phyloP scores from a whole-genome alignment of 2,329 filamentous ascomycete species.

The Trichophaea hybrida region DNA sequence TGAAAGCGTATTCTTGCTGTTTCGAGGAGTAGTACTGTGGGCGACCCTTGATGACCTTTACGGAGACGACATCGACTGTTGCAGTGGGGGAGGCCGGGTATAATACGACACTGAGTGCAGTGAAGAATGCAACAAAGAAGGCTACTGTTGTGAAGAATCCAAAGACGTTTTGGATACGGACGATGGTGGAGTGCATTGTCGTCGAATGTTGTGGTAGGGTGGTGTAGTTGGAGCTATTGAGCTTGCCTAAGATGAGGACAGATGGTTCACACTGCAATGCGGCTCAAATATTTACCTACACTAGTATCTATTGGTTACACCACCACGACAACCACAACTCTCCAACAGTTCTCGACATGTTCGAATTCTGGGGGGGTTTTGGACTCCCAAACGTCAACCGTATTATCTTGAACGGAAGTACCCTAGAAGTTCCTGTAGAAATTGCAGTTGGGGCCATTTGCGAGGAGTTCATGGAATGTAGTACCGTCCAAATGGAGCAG shows the following conservation, averaged over 20 bases:
- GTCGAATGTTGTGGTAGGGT: background rate
- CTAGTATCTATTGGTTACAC: too few species aligned
- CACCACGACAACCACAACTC: too few species aligned
- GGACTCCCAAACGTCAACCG: too few species aligned
- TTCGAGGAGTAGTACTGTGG: constrained; percentile 92
- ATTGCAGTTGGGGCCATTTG: too few species aligned
- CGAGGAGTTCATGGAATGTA: too few species aligned
- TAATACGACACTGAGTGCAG: constrained; percentile 66
- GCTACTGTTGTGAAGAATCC: constrained; percentile 95
- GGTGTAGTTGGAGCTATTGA: background rate
- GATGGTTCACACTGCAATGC: background rate
- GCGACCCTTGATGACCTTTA: constrained; percentile 78
- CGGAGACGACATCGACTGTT: constrained; percentile 51
- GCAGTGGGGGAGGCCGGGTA: constrained; percentile 53
- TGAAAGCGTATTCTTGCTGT: constrained; percentile 88
- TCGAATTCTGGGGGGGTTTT: too few species aligned
- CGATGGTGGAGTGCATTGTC: constrained; percentile 79
- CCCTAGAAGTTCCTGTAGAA: too few species aligned
- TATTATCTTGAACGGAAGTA: too few species aligned
- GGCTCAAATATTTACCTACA: too few species aligned
- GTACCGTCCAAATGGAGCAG: too few species aligned
- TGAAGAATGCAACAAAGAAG: constrained; percentile 62
- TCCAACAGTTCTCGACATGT: too few species aligned
- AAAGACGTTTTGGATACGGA: constrained; percentile 80
- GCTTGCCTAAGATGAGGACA: background rate